Percentiles rank a stretch among this genome's conserved stretches.
Conservation (phyloP, 2,329 filamentous ascomycete species). For the Neofusicoccum laricinum region DNA sequence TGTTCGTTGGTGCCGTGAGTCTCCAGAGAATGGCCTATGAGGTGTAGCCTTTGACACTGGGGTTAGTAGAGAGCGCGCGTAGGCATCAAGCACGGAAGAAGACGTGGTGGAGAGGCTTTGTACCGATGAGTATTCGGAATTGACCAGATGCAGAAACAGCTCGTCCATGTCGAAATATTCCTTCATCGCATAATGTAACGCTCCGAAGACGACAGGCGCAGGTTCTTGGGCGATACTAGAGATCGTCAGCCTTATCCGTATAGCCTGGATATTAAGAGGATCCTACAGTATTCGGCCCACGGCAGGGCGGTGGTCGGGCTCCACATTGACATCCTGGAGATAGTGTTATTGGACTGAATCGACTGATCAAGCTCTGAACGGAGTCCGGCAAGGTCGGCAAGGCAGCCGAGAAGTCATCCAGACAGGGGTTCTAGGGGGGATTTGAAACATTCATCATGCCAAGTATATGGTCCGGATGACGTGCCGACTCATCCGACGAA, state of each 20-base stretch:
- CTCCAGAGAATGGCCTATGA: slow-evolving; percentile 47
- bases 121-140: slow-evolving; percentile 39
- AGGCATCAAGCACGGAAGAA: not conserved
- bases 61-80: slow-evolving; percentile 18
- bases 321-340: slow-evolving; percentile 33
- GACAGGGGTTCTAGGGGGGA: not conserved
- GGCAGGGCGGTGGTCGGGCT: slow-evolving; percentile 41
- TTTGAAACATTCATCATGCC: slow-evolving; percentile 12
- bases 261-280: not conserved
- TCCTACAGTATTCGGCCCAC: slow-evolving; percentile 55
- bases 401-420: slow-evolving; percentile 27
- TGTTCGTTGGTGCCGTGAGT: slow-evolving; percentile 50
- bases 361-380: not conserved
- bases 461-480: slow-evolving; percentile 4
- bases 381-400: slow-evolving; percentile 6
- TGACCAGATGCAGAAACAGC: slow-evolving; percentile 54
- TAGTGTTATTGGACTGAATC: not conserved
- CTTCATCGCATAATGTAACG: slow-evolving; percentile 57
- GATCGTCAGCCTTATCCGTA: not conserved
- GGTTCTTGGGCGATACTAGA: slow-evolving; percentile 56
- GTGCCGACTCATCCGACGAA: slow-evolving; percentile 10
- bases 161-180: slow-evolving; percentile 62
- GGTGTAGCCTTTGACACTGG: slow-evolving; percentile 14
- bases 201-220: slow-evolving; percentile 58
- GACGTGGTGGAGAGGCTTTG: slow-evolving; percentile 11